Base-by-base conservation (phyloP, 768 basidiomycete species). In the Suillus brevipes region DNA sequence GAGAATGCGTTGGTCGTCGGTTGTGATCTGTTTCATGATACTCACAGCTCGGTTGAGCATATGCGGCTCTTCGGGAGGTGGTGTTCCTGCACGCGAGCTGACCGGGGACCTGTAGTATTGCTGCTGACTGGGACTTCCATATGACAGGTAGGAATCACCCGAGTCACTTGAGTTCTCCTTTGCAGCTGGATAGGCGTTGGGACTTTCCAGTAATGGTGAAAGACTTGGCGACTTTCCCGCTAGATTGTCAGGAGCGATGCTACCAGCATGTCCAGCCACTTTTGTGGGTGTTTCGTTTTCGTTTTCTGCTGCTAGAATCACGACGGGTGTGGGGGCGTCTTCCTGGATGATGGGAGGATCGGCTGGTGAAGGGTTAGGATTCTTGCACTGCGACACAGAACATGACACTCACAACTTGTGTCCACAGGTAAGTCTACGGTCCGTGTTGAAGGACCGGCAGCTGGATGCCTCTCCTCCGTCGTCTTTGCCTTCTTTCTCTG, bases 21-120 rank as follows among this genome's bases (percentile, higher is more conserved):
- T 37, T 23, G 72, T 68, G 28, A 76, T 70, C 4, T 71, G 63
- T 37, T 55, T 67, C 73, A 77, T 77, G 55, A 76, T 72, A 12
- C 28, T 53, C 36, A 76, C 73, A 23, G 68, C 67, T 9, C 68
- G 71, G 7, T 67, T 34, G 12, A 78, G 68, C 25, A 72, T 57
- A 7, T 62, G 50, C 13, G 68, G 58, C 8, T 67, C 67, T 31
- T 71, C 65, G 0, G 63, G 45, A 1, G 61, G 65, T n/a, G 74
- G 74, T 3, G 74, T 75, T 25, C 67, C 67, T 4, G 65, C 42
- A 4, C 72, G 67, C 25, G 70, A 74, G 16, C 73, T 77, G 20
- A 72, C n/a, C n/a, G n/a, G n/a, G n/a, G n/a, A n/a, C n/a, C n/a
- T n/a, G n/a, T n/a, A n/a, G n/a, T n/a, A n/a, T n/a, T n/a, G n/a